A percentile compares a stretch with the other conserved stretches of the same genome.
phyloP scores from a whole-genome alignment of 2,329 filamentous ascomycete species.

The Tolypocladium pustulatum region DNA sequence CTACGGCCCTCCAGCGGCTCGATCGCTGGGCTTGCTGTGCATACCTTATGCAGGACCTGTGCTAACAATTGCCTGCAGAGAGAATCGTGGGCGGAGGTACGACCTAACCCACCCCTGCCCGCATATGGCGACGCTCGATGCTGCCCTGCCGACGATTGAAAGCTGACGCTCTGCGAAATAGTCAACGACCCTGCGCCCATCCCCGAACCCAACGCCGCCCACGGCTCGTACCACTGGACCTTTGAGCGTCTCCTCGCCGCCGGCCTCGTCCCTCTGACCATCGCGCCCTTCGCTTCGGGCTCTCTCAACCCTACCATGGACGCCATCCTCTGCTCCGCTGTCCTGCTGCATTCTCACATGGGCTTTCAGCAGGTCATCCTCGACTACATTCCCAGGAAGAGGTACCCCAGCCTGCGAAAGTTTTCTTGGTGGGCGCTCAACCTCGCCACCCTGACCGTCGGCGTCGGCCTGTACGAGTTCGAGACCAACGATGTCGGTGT shows the following conservation, averaged over 20 bases:
- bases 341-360: slow-evolving; percentile 90
- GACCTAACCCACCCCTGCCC: slow-evolving; percentile 6
- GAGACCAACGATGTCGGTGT: slow-evolving; percentile 97
- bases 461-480: slow-evolving; percentile 90
- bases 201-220: slow-evolving; percentile 59
- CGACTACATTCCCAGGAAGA: slow-evolving; percentile 76
- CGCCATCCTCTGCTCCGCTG: slow-evolving; percentile 68
- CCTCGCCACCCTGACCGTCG: slow-evolving; percentile 66
- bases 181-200: slow-evolving; percentile 81
- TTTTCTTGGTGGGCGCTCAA: slow-evolving; percentile 71
- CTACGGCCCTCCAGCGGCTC: neutral
- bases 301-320: slow-evolving; percentile 84
- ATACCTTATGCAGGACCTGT: neutral
- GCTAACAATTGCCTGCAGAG: slow-evolving; percentile 48
- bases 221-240: slow-evolving; percentile 98
- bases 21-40: neutral
- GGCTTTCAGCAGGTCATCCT: slow-evolving; percentile 85
- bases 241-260: slow-evolving; percentile 82
- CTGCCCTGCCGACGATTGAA: neutral
- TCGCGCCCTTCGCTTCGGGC: slow-evolving; percentile 86
- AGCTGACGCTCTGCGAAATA: slow-evolving; percentile 18
- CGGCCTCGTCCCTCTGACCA: slow-evolving; percentile 73
- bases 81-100: slow-evolving; percentile 65
- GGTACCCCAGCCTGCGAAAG: slow-evolving; percentile 57
- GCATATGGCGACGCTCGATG: neutral